These are phyloP conservation scores for Hypomontagnella submonticulosa DNA, from an alignment of 495 filamentous ascomycete genomes.

Conservation along the genomic window DNA sequence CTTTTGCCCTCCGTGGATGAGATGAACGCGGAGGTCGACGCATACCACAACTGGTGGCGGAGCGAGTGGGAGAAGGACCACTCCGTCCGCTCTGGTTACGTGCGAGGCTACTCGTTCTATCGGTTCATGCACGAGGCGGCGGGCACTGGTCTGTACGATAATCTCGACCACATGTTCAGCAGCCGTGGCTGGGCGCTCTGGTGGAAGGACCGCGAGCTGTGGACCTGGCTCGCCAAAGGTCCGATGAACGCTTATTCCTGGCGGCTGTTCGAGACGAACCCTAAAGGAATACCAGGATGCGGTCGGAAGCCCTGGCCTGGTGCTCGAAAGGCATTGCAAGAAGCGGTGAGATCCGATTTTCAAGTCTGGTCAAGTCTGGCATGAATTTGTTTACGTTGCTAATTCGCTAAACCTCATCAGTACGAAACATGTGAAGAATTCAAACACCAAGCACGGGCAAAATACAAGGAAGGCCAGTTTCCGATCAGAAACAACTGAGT, in stretches of 20 bases:
- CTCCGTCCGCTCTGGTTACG: conserved; percentile 20
- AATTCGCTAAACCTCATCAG: conserved; percentile 17
- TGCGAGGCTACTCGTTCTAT: conserved; percentile 33
- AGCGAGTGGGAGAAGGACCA: conserved; percentile 28
- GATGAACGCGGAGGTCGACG: conserved; percentile 43
- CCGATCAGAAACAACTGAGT: conserved; percentile 2
- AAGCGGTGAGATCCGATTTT: conserved; percentile 26
- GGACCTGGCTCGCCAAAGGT: conserved; percentile 36
- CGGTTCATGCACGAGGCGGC: conserved; percentile 42
- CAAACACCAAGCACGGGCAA: conserved; percentile 11
- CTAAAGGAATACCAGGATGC: conserved; percentile 21
- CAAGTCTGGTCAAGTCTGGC: conserved; percentile 1
- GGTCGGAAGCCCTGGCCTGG: conserved; percentile 27
- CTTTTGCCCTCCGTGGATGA: conserved; percentile 36
- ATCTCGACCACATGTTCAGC: conserved; percentile 33
- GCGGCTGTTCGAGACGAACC: conserved; percentile 40
- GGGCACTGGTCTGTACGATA: conserved; percentile 42
- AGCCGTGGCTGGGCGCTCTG: conserved; percentile 42
- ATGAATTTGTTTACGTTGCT: neutral
- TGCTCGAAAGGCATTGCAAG: conserved; percentile 23
- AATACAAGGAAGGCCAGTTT: neutral
- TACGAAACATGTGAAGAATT: conserved; percentile 27
- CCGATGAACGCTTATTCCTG: conserved; percentile 39
- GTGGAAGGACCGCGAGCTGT: conserved; percentile 45
- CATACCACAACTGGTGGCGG: conserved; percentile 41